Evolutionary conservation across 306 rosid species (phyloP), one percentile per base, ranked within the genome.

Genomic region (Aeschynomene evenia): DNA sequence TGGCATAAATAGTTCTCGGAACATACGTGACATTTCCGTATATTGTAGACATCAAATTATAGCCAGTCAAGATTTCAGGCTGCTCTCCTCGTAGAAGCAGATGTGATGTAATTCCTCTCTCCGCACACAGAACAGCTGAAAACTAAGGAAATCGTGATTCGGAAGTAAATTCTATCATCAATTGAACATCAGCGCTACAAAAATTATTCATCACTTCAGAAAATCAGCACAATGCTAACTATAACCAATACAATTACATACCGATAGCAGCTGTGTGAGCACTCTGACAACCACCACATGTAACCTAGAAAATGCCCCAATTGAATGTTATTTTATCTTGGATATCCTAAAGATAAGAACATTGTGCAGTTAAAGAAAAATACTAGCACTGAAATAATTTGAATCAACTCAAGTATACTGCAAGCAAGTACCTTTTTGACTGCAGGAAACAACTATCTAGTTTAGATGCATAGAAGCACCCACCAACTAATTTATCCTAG

Each of bases 241-340:
- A 22, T 22, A 70, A 40, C 24, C 43, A 62, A 65, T 12, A 28
- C 72, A 64, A 68, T 52, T 54, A 73, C 97, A 80, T 72, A 93
- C 97, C 98, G 31, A 86, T 36, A 42, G 96, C 97, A 49, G 97
- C 97, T 45, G 98, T 74, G 61, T 93, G 97, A 46, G 98, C 96
- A 76, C 98, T 93, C 79, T 90, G 97, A 85, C 98, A 93, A 46
- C 98, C 98, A 79, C 98, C 98, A 63, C 98, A 93, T 6, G 98
- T 93, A 54, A 90, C 96, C 98, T 93, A 78, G 68, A 84, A 82
- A 77, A 65, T 69, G 57, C 28, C 28, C 34, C 24, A 43, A 52
- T 15, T 69, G 67, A 79, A 73, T 51, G 80, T 66, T 73, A 78
- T 61, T 82, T 72, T 54, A 71, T 56, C 58, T 43, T 21, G 54